Base-by-base conservation (phyloP, 2,329 filamentous ascomycete genomes). In the Neospermospora avenae region DNA sequence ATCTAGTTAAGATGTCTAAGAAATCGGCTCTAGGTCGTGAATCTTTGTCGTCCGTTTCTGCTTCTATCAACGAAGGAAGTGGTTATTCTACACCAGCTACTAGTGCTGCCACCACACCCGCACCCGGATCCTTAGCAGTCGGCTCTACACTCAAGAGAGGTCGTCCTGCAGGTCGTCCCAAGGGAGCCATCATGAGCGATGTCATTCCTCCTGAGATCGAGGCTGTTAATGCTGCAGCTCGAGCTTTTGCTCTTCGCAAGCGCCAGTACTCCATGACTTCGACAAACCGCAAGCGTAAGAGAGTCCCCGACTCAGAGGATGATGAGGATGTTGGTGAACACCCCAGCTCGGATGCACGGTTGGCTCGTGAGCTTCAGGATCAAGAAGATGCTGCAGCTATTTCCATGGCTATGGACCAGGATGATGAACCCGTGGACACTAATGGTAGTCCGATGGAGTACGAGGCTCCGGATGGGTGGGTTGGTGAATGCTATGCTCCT, bases 51-150 rank as follows among this genome's bases (percentile, higher is more conserved):
- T 78, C 77, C 2, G 64, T 72, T 31, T 73, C 74, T 5, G 73
- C 74, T 35, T 71, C 71, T 10, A 72, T 73, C 57, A 75, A 76
- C 5, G 80, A 76, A 11, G 63, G 62, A 39, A 76, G 77, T 39
- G 81, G 78, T 18, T 82, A 81, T 67, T 84, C 84, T 60, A 89
- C 86, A 3, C 85, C 85, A 4, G 81, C 77, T 39, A 89, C 86
- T 20, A 87, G 83, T 71, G 77, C 80, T 57, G 75, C 77, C 49
- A 77, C 76, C 18, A 87, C 84, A 10, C 84, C 68, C 16, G 66
- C 22, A 75, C 84, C 68, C 16, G 66, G 22, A 75, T 77, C 24
- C 77, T 77, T 8, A 64, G 57, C 53, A 65, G 72, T 53, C 69
- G 68, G 55, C 60, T 66, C 62, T 34, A 42, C 60, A 48, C 49